phyloP scores from a whole-genome alignment of 345 rosid genomes.

The Hevea brasiliensis region DNA sequence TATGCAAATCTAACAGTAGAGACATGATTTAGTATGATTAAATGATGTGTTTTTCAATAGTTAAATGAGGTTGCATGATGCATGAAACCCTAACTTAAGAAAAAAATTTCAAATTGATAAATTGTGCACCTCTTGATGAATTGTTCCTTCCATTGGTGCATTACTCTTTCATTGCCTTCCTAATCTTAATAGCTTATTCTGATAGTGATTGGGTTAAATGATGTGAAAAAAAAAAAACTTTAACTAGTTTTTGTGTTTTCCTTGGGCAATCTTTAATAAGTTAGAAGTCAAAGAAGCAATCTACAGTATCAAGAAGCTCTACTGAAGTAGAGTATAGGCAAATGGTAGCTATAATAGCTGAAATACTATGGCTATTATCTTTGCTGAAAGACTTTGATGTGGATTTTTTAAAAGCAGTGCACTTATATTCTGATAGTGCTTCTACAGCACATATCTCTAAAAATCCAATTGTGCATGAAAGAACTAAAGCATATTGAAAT shows the following conservation, averaged over 20 bases:
- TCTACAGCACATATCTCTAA: not conserved
- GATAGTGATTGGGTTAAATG: not conserved
- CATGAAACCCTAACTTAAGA: no score
- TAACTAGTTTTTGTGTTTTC: not conserved
- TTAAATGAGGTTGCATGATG: no score
- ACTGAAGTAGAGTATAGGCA: not conserved
- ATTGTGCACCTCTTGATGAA: no score
- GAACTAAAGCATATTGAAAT: not conserved
- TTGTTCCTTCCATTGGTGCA: no score
- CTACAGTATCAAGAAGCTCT: not conserved
- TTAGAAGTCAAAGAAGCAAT: not conserved
- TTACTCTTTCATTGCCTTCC: not conserved
- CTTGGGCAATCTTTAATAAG: not conserved
- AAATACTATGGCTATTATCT: not conserved
- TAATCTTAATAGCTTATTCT: not conserved
- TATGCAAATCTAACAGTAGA: no score
- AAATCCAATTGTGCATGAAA: not conserved
- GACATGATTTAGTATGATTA: no score
- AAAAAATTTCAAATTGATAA: no score
- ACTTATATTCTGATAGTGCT: not conserved
- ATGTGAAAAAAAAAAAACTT: not conserved
- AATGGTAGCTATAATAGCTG: not conserved
- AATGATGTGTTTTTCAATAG: no score
- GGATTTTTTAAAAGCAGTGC: not conserved
- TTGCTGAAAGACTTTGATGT: not conserved